A percentile compares a stretch with the other conserved stretches of the same genome.
Evolutionary conservation across 805 yeast species (phyloP).

Genomic region (Ogataea corticis): DNA sequence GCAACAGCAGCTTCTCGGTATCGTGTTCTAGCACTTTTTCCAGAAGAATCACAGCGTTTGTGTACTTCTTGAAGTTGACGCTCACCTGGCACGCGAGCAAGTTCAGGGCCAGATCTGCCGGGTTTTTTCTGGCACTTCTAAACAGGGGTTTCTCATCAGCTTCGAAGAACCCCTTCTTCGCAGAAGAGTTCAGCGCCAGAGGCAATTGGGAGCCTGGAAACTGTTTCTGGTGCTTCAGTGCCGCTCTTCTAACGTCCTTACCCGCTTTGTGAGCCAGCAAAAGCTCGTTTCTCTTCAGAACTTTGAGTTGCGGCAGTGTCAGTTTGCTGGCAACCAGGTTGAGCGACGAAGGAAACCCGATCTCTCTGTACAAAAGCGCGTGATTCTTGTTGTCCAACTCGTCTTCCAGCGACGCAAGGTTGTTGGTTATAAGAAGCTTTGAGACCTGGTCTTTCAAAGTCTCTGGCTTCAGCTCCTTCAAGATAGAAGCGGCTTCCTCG

Average conservation of each 20-base stretch:
- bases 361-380: slow-evolving; percentile 32
- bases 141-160: slow-evolving; percentile 35
- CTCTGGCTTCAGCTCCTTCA: slow-evolving; percentile 36
- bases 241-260: slow-evolving; percentile 27
- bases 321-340: slow-evolving; percentile 32
- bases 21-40: slow-evolving; percentile 31
- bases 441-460: slow-evolving; percentile 40
- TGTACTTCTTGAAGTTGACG: slow-evolving; percentile 30
- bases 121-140: slow-evolving; percentile 35
- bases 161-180: slow-evolving; percentile 21
- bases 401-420: slow-evolving; percentile 36
- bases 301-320: slow-evolving; percentile 41
- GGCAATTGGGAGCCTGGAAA: slow-evolving; percentile 31
- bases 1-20: slow-evolving; percentile 26
- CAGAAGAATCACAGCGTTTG: slow-evolving; percentile 37
- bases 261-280: slow-evolving; percentile 43
- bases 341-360: slow-evolving; percentile 33
- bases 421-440: slow-evolving; percentile 45
- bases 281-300: slow-evolving; percentile 45
- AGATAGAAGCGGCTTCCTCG: slow-evolving; percentile 37
- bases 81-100: slow-evolving; percentile 39
- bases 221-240: slow-evolving; percentile 17
- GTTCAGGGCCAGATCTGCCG: slow-evolving; percentile 32
- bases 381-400: slow-evolving; percentile 15
- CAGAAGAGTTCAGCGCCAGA: slow-evolving; percentile 23